Evolutionary conservation across 2,329 filamentous ascomycete genomes (phyloP).

Genomic region (Cytospora mali): DNA sequence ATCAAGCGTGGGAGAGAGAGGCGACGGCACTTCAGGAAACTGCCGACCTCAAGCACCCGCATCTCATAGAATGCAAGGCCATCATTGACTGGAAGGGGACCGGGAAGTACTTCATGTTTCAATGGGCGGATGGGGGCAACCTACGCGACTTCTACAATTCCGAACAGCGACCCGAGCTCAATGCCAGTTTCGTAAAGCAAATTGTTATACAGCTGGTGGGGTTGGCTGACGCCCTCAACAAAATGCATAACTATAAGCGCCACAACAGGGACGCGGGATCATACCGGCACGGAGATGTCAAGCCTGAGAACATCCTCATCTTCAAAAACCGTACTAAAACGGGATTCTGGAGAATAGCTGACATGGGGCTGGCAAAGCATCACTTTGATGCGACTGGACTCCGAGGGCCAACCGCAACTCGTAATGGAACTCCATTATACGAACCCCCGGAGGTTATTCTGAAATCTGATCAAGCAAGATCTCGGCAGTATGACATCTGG

Average conservation of each 20-base stretch:
- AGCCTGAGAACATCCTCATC: constrained; percentile 4
- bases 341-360: background rate
- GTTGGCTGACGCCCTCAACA: background rate
- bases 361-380: constrained; percentile 4
- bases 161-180: background rate
- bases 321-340: background rate
- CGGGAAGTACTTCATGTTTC: constrained; percentile 6
- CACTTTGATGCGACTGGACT: background rate
- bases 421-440: constrained; percentile 3
- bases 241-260: background rate
- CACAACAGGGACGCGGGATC: background rate
- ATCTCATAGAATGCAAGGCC: constrained; percentile 2
- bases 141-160: background rate
- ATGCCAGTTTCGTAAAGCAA: background rate
- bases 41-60: background rate
- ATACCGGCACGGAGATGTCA: constrained; percentile 10
- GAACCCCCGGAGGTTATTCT: constrained; percentile 1
- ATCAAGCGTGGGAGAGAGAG: background rate
- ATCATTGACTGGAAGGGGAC: background rate
- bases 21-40: background rate
- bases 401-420: background rate
- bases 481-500: constrained; percentile 13
- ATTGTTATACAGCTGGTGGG: background rate
- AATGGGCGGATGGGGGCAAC: constrained; percentile 14
- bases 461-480: background rate